Evolutionary conservation across 345 rosid species (phyloP).

Genomic region (Passiflora organensis): DNA sequence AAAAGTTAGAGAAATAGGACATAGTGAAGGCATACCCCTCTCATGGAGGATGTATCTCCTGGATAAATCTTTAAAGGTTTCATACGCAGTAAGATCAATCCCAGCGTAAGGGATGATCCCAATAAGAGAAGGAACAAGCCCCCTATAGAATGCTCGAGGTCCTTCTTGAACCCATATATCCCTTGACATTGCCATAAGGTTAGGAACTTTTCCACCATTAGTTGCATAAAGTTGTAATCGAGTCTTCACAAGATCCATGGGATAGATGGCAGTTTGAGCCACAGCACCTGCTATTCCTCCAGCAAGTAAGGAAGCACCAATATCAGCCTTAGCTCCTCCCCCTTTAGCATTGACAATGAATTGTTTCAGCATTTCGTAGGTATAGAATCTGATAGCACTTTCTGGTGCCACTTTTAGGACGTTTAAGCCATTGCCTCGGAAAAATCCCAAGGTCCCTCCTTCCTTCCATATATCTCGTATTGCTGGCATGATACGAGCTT

Average conservation of each 20-base stretch:
- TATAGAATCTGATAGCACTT: conserved; percentile 79
- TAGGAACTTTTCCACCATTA: conserved; percentile 62
- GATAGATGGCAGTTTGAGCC: conserved; percentile 82
- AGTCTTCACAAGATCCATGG: conserved; percentile 90
- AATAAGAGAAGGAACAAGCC: conserved; percentile 76
- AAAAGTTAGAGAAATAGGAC: conserved; percentile 3
- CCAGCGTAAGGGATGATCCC: conserved; percentile 96
- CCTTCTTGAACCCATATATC: conserved; percentile 83
- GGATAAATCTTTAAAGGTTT: conserved; percentile 77
- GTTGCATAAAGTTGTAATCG: conserved; percentile 66
- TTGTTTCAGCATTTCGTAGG: conserved; percentile 64
- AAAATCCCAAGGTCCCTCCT: conserved; percentile 56
- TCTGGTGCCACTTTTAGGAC: conserved; percentile 89
- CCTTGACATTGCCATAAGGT: conserved; percentile 46
- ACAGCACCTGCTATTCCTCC: conserved; percentile 96
- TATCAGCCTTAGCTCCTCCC: conserved; percentile 40
- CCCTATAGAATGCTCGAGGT: conserved; percentile 79
- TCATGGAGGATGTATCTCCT: conserved; percentile 67
- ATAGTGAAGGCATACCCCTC: conserved; percentile 34
- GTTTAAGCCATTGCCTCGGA: conserved; percentile 79
- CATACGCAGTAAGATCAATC: conserved; percentile 91
- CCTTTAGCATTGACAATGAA: conserved; percentile 43
- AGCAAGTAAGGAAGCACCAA: conserved; percentile 64
- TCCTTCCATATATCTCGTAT: conserved; percentile 59
- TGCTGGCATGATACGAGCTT: conserved; percentile 55